phyloP scores from a whole-genome alignment of 2,329 filamentous ascomycete species.

The Passalora sequoiae region DNA sequence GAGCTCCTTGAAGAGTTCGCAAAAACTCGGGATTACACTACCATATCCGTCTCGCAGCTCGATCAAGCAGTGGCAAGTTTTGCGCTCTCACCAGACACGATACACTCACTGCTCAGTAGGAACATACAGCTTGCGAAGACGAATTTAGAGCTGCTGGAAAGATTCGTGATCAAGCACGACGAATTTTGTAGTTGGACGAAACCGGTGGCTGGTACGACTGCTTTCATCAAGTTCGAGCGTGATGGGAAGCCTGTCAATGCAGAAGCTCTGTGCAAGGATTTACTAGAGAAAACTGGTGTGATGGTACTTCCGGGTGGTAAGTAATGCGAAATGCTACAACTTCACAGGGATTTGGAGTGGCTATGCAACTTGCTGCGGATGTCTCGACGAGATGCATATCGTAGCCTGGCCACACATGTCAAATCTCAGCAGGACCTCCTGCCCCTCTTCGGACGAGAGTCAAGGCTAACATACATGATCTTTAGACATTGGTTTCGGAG shows the following conservation, averaged over 20 bases:
- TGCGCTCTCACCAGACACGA: constrained; percentile 61
- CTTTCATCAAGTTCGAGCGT: constrained; percentile 65
- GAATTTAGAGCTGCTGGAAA: constrained; percentile 62
- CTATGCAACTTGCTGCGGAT: no score
- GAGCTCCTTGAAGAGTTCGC: constrained; percentile 61
- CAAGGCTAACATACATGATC: no score
- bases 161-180: constrained; percentile 61
- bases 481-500: constrained; percentile 71
- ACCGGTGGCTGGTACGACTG: constrained; percentile 73
- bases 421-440: no score
- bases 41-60: constrained; percentile 76
- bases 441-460: no score
- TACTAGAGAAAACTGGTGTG: constrained; percentile 65
- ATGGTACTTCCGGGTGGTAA: constrained; percentile 69
- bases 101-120: constrained; percentile 57
- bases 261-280: constrained; percentile 62
- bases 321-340: no score
- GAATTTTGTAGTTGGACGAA: constrained; percentile 64
- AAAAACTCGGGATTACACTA: constrained; percentile 71
- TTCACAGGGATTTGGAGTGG: no score
- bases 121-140: constrained; percentile 63
- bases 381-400: no score
- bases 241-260: constrained; percentile 63
- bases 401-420: no score
- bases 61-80: constrained; percentile 74